Base-by-base conservation (phyloP, 805 yeast genomes). In the Priceomyces haplophilus region DNA sequence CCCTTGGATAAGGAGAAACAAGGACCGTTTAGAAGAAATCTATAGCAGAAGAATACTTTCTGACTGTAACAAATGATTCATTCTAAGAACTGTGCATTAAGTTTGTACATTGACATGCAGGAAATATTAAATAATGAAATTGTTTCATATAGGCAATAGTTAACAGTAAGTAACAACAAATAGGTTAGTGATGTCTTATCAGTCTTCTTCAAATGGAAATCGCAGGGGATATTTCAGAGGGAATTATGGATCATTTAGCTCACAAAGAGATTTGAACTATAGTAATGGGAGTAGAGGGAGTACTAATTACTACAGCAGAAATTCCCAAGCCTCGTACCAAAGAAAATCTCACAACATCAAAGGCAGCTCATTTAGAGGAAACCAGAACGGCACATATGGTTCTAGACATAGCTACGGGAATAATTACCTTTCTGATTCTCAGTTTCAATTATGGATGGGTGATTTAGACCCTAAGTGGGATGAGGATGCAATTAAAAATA, bases 401-500 rank as follows among this genome's bases (percentile, higher is more conserved):
- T 25, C 44, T 13, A 19, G 24, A 11, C 23, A 29, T 13, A 13
- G 18, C 11, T 23, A 24, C n/a, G 21, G 20, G 11, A 30, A 29
- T 13, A 25, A 15, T 17, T 33, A 31, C 15, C 8, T 23, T 7
- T 11, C 24, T 8, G 39, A 30, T 15, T 41, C 41, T 15, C 52
- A 57, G 18, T 65, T 64, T 31, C 82, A 78, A 50, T 56, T 85
- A 38, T 85, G 90, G 85, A 90, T 89, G 96, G 97, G 97, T 17
- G 97, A 88, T 54, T 65, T 89, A 35, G 96, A 88, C 52, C 86
- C 86, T 7, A 70, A 77, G 59, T 86, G 96, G 89, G 87, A 85
- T 46, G 97, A 89, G 58, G 60, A 67, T 31, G 67, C 76, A 10
- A 75, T 90, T 41, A 72, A 72, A 38, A 76, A 78, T 45, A 76